Conservation (phyloP, 352 stramenopile species). For the Blastocystis sp. region DNA sequence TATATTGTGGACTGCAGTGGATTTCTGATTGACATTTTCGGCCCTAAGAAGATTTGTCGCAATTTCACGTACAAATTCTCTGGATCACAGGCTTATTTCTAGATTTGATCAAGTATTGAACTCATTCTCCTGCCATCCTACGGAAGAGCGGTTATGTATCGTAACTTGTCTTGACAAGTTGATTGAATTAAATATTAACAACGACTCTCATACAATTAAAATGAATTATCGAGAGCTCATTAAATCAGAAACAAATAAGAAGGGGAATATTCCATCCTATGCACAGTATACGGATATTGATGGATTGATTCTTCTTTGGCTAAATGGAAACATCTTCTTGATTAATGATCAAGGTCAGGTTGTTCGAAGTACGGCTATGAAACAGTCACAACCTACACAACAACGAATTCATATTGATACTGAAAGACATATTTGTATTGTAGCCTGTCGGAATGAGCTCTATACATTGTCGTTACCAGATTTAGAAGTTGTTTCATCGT, state of each 20-base stretch:
- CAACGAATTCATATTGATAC: slow-evolving; percentile 2
- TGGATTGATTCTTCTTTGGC: not conserved
- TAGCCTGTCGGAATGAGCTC: not conserved
- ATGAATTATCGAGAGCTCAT: not conserved
- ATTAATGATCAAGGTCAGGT: not conserved
- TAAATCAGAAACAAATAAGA: not conserved
- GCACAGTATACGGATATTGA: not conserved
- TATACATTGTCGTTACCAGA: not conserved
- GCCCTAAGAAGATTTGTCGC: not conserved
- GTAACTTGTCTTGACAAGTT: slow-evolving; percentile 32
- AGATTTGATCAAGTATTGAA: slow-evolving; percentile 20
- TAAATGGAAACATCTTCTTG: not conserved
- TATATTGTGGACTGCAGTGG: slow-evolving; percentile 21
- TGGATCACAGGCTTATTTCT: not conserved
- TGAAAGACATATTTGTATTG: not conserved
- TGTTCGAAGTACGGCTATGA: not conserved
- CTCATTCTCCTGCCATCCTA: not conserved
- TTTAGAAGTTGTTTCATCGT: slow-evolving; percentile 6
- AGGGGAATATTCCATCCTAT: not conserved
- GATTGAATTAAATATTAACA: not conserved
- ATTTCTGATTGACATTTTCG: slow-evolving; percentile 21
- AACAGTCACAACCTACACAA: not conserved
- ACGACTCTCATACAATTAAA: not conserved
- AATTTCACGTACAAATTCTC: not conserved
- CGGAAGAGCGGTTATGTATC: not conserved